Percentiles rank a stretch among this genome's conserved stretches.
Evolutionary conservation across 805 yeast species (phyloP).

Genomic region (Candida rishiriensis): DNA sequence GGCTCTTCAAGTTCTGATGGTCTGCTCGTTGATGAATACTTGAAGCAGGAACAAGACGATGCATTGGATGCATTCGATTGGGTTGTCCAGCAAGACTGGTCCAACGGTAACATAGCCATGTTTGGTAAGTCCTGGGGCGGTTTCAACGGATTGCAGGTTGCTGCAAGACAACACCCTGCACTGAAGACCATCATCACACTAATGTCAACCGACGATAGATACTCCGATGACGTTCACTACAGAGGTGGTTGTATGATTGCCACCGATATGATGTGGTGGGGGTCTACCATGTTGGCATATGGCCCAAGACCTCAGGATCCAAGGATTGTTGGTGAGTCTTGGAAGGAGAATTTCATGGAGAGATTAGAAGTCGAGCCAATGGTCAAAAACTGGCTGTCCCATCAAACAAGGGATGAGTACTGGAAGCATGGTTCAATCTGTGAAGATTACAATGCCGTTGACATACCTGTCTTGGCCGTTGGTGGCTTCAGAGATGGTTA

Average conservation of each 20-base stretch:
- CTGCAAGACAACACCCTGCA: conserved; percentile 44
- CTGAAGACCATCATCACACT: conserved; percentile 39
- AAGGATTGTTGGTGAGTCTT: conserved; percentile 31
- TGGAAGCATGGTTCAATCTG: conserved; percentile 46
- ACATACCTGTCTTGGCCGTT: conserved; percentile 39
- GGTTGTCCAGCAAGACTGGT: conserved; percentile 37
- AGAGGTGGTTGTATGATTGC: conserved; percentile 43
- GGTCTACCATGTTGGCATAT: conserved; percentile 41
- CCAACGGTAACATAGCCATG: conserved; percentile 43
- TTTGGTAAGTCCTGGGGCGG: conserved; percentile 50
- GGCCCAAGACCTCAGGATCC: conserved; percentile 46
- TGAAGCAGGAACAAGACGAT: conserved; percentile 41
- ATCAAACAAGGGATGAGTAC: conserved; percentile 40
- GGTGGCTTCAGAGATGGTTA: conserved; percentile 50
- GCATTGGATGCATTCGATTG: conserved; percentile 39
- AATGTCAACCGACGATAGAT: conserved; percentile 45
- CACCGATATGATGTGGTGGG: conserved; percentile 48
- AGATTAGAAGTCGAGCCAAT: conserved; percentile 37
- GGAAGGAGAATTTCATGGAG: conserved; percentile 39
- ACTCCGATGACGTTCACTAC: conserved; percentile 46
- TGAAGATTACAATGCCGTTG: conserved; percentile 36
- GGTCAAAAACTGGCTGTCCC: conserved; percentile 38
- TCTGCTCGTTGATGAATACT: conserved; percentile 36
- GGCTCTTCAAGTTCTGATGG: conserved; percentile 43
- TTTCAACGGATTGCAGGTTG: conserved; percentile 42